Evolutionary conservation across 2,329 filamentous ascomycete genomes (phyloP), one percentile per base, ranked within the genome.

Genomic region (Aspergillus fumigatiaffinis): DNA sequence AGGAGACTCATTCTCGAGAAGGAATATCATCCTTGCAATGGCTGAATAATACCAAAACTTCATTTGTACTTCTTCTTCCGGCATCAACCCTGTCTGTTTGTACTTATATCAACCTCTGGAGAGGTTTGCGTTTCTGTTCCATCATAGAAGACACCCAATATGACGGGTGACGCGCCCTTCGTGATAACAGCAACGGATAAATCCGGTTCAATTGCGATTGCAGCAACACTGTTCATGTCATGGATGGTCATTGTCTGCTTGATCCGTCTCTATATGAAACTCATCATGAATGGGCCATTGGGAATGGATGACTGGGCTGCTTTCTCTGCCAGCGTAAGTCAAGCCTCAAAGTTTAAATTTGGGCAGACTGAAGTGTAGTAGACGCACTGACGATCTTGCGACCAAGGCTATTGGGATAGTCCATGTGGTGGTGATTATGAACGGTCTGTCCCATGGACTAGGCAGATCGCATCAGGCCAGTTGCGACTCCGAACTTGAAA

Each of bases 241-340:
- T 65, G 63, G 63, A 66, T 65, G 61, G 51, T 63, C 2, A 25
- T 61, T 14, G 60, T 62, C 17, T 56, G 51, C 7, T 51, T 65
- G 8, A 57, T 63, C 28, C 64, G 63, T 25, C 53, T 66, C 25
- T 67, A 67, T 52, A 68, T 64, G 47, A 60, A 65, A 21, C 21
- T 64, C 14, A 50, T 57, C 20, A 67, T 69, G 20, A 69, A 66
- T 46, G 66, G 66, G 6, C 66, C 65, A 0, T 57, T 65, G 26
- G 63, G 62, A 3, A 14, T 58, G 44, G 66, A 69, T 48, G 66
- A 69, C 51, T 29, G 61, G 17, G 55, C 59, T 49, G 60, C 59
- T 25, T 63, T 60, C 48, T 42, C 56, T 28, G 64, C 53, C 46
- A 54, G 54, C 35, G 63, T 66, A 55, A 57, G 63, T 55, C 21